Conservation (phyloP, 2,329 filamentous ascomycete genomes). For the Zalaria sp. region DNA sequence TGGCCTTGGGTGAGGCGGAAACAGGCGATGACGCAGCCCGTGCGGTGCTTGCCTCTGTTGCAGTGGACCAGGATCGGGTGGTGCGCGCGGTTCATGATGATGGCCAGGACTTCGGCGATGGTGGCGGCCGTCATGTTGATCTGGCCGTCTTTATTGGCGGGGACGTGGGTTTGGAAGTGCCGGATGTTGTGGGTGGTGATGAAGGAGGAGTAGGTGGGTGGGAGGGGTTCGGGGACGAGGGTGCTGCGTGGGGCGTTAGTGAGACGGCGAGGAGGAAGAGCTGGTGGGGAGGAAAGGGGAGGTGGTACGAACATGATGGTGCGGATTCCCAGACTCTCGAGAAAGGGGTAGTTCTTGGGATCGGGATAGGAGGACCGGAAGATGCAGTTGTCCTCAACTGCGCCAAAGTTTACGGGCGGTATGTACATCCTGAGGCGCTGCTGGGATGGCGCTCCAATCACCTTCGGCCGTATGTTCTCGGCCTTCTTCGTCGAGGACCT, state of each 20-base stretch:
- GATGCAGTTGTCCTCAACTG: constrained; percentile 55
- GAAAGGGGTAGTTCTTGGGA: constrained; percentile 53
- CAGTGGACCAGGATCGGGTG: constrained; percentile 80
- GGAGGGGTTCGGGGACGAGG: constrained; percentile 34
- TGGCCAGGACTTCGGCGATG: constrained; percentile 56
- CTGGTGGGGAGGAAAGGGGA: not conserved
- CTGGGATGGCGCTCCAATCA: constrained; percentile 2
- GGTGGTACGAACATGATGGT: constrained; percentile 54
- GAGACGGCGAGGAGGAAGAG: not conserved
- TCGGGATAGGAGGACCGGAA: constrained; percentile 75
- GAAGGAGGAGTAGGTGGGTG: constrained; percentile 42
- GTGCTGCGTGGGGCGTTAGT: constrained; percentile 20
- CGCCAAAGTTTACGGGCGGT: constrained; percentile 61
- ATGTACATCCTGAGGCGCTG: constrained; percentile 21
- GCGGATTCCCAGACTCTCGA: constrained; percentile 55
- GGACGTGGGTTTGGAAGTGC: constrained; percentile 63
- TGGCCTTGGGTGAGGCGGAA: constrained; percentile 62
- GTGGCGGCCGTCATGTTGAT: constrained; percentile 50
- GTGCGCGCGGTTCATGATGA: constrained; percentile 58
- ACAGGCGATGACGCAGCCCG: constrained; percentile 74
- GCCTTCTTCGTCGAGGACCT: not conserved
- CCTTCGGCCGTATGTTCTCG: constrained; percentile 1
- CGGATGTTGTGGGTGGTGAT: constrained; percentile 52
- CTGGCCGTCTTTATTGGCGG: constrained; percentile 66
- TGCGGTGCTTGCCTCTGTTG: constrained; percentile 89